Conservation (phyloP, 2,329 filamentous ascomycete species). For the Stromatinia cepivora region DNA sequence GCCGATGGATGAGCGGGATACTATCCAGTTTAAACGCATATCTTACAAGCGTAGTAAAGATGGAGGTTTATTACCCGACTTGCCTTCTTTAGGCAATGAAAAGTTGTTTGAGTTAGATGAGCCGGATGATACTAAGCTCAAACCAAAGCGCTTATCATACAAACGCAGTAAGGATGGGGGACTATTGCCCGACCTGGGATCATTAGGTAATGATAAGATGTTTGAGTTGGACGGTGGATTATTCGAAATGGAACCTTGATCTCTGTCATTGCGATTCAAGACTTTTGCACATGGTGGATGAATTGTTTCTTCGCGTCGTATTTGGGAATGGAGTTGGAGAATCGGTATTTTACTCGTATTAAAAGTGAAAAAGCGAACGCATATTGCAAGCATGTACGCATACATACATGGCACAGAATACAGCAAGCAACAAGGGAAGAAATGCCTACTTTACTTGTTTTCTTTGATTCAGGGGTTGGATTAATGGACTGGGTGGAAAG, state of each 20-base stretch:
- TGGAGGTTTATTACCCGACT: conserved; percentile 19
- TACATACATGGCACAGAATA: conserved; percentile 4
- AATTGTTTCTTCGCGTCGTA: background rate
- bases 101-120: conserved; percentile 23
- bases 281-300: background rate
- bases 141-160: conserved; percentile 20
- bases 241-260: conserved; percentile 27
- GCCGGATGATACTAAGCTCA: background rate
- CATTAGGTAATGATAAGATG: conserved; percentile 26
- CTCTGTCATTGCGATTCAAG: background rate
- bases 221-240: conserved; percentile 26
- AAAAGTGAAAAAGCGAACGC: conserved; percentile 10
- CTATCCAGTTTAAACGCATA: conserved; percentile 19
- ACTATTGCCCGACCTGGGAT: conserved; percentile 16
- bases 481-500: conserved; percentile 14
- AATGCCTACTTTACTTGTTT: background rate
- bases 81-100: conserved; percentile 24
- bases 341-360: conserved; percentile 5
- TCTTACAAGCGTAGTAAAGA: conserved; percentile 22
- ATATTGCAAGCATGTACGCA: conserved; percentile 13
- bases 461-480: conserved; percentile 15
- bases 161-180: conserved; percentile 20
- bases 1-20: background rate
- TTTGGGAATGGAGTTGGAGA: conserved; percentile 10
- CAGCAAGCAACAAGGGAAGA: background rate